Evolutionary conservation across 2,329 filamentous ascomycete species (phyloP), one percentile per base, ranked within the genome.

Genomic region (Tolypocladium paradoxum): DNA sequence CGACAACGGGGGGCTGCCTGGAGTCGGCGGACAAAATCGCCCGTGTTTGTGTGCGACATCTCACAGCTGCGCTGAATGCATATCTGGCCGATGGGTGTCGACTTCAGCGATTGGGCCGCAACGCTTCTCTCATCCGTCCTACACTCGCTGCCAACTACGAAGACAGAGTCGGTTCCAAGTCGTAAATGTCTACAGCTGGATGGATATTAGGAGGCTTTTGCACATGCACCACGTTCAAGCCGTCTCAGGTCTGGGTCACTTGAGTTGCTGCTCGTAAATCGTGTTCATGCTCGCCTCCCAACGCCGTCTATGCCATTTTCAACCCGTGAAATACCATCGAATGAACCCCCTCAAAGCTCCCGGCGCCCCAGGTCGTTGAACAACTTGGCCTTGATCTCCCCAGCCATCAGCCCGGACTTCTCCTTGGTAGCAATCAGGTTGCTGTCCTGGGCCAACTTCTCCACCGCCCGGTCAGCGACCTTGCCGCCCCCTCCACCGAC

Each of bases 341-440:
- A 29, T n/a, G 24, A 27, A 27, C 14, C 24, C 14, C 22, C 22
- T 47, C 27, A 46, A 16, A 8, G 4, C 16, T 11, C 8, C 27
- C 27, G 43, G 8, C 54, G 51, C 38, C 65, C 66, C 43, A 75
- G 59, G 14, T 70, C 63, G 56, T 75, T 77, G 58, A 87, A 87
- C 6, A 87, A 68, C 62, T 76, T 76, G 49, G 77, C 77, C 72
- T 87, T 87, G 57, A 87, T 76, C 60, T 81, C 76, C 0, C 75
- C 74, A 2, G 82, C 82, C 64, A 84, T 71, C 56, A 87, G 62
- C 0, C 83, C 83, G n/a, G 79, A 80, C 61, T 70, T 73, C 69
- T 85, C 82, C 65, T 84, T 81, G 9, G 75, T 73, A 2, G 79
- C 79, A 59, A 87, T 78, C 66, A 79, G 73, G 59, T 75, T 79